Evolutionary conservation across 495 filamentous ascomycete species (phyloP).

Genomic region (Bacidia rubella): DNA sequence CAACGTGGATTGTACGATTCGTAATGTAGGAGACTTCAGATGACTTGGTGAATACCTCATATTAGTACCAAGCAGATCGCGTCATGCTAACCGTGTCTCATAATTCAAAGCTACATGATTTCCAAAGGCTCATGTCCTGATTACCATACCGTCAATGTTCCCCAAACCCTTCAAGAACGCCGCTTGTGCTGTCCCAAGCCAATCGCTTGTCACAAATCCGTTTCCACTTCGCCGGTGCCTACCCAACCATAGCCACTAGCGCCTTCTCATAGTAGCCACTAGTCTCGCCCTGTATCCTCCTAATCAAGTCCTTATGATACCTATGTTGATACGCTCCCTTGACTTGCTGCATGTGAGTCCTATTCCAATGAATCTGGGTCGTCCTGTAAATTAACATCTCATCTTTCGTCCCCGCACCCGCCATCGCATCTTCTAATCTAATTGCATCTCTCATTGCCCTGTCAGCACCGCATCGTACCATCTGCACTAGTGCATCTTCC

Average conservation of each 20-base stretch:
- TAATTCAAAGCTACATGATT: no score
- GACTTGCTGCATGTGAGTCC: constrained; percentile 53
- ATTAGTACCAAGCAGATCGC: no score
- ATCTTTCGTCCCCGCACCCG: constrained; percentile 77
- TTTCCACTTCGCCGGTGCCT: no score
- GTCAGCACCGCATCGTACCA: constrained; percentile 63
- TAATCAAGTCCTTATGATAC: constrained; percentile 46
- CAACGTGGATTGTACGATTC: no score
- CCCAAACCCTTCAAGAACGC: no score
- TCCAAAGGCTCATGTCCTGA: no score
- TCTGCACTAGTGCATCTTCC: constrained; percentile 67
- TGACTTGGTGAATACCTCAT: no score
- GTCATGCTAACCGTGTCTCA: no score
- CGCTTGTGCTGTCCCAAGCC: no score
- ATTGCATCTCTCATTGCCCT: constrained; percentile 70
- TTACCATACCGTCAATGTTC: no score
- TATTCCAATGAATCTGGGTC: constrained; percentile 70
- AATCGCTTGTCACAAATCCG: no score
- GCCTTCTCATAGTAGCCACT: constrained; percentile 70
- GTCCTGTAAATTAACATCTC: constrained; percentile 58
- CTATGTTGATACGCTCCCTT: constrained; percentile 55
- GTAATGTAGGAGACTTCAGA: no score
- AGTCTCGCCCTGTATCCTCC: constrained; percentile 65
- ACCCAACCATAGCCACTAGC: constrained; percentile 38
- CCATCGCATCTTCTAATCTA: constrained; percentile 73